These are phyloP conservation scores for Pezicula radicicola DNA, from an alignment of 2,329 filamentous ascomycete species.

Conservation along the genomic window DNA sequence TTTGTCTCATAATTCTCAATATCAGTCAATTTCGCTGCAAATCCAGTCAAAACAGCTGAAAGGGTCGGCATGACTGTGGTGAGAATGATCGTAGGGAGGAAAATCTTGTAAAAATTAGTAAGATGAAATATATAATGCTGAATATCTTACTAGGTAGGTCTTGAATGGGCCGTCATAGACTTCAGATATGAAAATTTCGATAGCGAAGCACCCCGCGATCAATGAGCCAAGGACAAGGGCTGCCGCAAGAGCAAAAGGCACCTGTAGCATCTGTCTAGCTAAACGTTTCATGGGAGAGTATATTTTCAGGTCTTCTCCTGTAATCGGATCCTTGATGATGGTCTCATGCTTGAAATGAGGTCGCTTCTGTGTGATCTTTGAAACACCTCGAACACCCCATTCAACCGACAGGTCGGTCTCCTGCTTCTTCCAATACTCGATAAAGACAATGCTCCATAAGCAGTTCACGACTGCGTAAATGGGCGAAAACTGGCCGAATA, in stretches of 20 bases:
- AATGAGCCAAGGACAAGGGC: constrained; percentile 71
- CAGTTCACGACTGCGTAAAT: constrained; percentile 76
- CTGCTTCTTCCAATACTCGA: constrained; percentile 95
- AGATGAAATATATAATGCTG: background rate
- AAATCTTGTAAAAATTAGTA: constrained; percentile 53
- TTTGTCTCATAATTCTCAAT: constrained; percentile 92
- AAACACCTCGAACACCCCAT: constrained; percentile 87
- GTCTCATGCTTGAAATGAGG: constrained; percentile 78
- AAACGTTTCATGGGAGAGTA: constrained; percentile 63
- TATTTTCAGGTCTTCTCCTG: constrained; percentile 57
- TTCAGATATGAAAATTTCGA: constrained; percentile 95
- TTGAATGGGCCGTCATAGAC: constrained; percentile 90
- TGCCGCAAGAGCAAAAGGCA: constrained; percentile 76
- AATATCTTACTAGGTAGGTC: constrained; percentile 64
- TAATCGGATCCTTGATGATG: constrained; percentile 72
- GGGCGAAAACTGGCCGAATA: constrained; percentile 82
- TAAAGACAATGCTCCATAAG: constrained; percentile 86
- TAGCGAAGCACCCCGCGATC: constrained; percentile 83
- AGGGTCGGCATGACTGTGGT: constrained; percentile 78
- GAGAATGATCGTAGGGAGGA: constrained; percentile 85
- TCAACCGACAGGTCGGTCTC: constrained; percentile 81
- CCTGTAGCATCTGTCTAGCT: constrained; percentile 58
- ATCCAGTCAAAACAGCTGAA: constrained; percentile 68
- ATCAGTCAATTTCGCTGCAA: constrained; percentile 75
- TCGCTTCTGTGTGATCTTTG: constrained; percentile 73